These are phyloP conservation scores for Globisporangium parvum DNA, from an alignment of 352 stramenopile genomes.

Conservation along the genomic window DNA sequence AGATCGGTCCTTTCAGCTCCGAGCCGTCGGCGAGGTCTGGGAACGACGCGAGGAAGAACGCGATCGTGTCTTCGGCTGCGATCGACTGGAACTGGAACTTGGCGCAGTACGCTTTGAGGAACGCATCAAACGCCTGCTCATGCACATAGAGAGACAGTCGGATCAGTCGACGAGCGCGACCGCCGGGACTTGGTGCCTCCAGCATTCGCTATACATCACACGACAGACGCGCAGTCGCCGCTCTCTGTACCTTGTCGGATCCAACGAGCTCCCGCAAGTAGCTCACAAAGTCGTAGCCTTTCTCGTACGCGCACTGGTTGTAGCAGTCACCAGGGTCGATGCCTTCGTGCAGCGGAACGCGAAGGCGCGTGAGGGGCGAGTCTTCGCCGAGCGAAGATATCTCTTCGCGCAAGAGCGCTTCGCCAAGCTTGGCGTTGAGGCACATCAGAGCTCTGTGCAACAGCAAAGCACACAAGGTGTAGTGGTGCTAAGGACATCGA, in stretches of 20 bases:
- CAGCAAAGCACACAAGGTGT: background rate
- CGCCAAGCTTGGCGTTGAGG: conserved; percentile 65
- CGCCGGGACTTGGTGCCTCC: no score
- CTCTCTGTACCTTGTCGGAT: conserved; percentile 41
- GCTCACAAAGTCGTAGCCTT: conserved; percentile 74
- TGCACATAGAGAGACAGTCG: background rate
- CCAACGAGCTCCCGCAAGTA: conserved; percentile 62
- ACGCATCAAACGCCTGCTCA: conserved; percentile 53
- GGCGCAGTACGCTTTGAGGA: conserved; percentile 57
- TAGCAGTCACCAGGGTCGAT: conserved; percentile 80
- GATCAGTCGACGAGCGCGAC: background rate
- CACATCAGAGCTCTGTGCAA: conserved; percentile 46
- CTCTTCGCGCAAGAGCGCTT: conserved; percentile 57
- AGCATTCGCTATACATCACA: background rate
- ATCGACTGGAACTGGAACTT: conserved; percentile 77
- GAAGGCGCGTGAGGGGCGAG: conserved; percentile 59
- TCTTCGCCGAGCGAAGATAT: conserved; percentile 64
- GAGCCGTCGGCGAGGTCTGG: conserved; percentile 40
- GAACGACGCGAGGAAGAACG: conserved; percentile 65
- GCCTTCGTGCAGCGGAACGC: conserved; percentile 61
- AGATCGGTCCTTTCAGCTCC: conserved; percentile 56
- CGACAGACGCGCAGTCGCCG: background rate
- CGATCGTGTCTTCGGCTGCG: conserved; percentile 59
- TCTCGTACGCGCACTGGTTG: conserved; percentile 80
- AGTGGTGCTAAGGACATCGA: background rate